phyloP scores from a whole-genome alignment of 208 protist genomes.

The Lotmaria passim region DNA sequence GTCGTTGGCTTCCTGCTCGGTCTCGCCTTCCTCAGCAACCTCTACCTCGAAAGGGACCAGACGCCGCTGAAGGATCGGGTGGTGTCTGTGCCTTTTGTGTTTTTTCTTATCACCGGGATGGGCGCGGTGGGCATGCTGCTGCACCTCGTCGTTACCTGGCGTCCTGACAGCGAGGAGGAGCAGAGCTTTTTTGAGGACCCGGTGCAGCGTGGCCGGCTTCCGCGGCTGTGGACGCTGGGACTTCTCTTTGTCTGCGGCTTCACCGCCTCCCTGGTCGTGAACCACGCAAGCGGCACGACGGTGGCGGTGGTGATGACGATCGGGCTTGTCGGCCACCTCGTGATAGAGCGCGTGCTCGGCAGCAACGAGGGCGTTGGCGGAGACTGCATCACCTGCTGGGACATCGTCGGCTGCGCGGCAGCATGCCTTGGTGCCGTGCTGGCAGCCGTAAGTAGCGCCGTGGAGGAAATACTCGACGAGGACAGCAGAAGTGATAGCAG shows the following conservation, averaged over 20 bases:
- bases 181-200: conserved; percentile 25
- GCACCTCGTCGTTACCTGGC: conserved; percentile 20
- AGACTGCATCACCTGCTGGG: conserved; percentile 26
- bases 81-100: conserved; percentile 20
- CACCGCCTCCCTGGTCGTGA: conserved; percentile 6
- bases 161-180: conserved; percentile 27
- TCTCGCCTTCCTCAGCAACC: conserved; percentile 14
- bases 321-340: conserved; percentile 26
- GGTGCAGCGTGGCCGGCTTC: conserved; percentile 19
- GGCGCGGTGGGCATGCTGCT: conserved; percentile 2
- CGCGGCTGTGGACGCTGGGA: conserved; percentile 23
- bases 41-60: conserved; percentile 14
- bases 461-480: background rate
- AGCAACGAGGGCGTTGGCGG: conserved; percentile 13
- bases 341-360: conserved; percentile 6
- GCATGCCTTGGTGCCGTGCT: conserved; percentile 2
- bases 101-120: conserved; percentile 20
- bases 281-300: conserved; percentile 5
- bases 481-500: background rate
- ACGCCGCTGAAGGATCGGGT: conserved; percentile 8
- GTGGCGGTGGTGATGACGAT: conserved; percentile 19
- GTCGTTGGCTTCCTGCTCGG: conserved; percentile 19
- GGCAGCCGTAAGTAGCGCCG: background rate
- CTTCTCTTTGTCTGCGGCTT: conserved; percentile 1
- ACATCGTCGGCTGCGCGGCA: conserved; percentile 11